Evolutionary conservation across 768 basidiomycete species (phyloP), one percentile per base, ranked within the genome.

Genomic region (Rhodotorula kratochvilovae): DNA sequence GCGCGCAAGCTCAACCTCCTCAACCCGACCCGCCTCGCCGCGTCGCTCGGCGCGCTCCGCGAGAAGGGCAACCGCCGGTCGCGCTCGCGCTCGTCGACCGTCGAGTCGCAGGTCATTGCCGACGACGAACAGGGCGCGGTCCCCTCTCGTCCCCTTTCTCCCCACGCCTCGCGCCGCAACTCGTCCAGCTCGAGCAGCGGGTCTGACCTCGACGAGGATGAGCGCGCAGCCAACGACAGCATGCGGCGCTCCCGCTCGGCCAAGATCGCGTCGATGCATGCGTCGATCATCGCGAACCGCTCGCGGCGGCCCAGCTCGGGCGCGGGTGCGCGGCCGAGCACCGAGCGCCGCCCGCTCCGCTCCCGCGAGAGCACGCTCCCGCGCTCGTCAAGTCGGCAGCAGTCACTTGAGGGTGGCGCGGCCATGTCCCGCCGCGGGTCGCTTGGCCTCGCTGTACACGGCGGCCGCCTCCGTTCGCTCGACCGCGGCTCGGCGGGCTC

Each of bases 251-350:
- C 68, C 16, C 68, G 72, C 17, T 58, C 68, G 29, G 61, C 61
- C 13, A 69, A 63, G 61, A 73, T 66, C 16, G 54, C 61, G 7
- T 66, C 72, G n/a, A 61, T 68, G 36, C 72, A 73, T 11, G 53
- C 63, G 12, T 64, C 73, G 17, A 61, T 68, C 61, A 45, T 66
- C 46, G 61, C 64, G 42, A 71, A 43, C 39, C 64, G 70, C 27
- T 71, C 70, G 25, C 55, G 69, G 17, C 59, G 67, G 16, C 70
- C 70, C 2, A 71, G 70, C n/a, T 43, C 64, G 25, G 64, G 46
- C 33, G 63, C 25, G 33, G 62, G 31, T 29, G 39, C 57, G 56
- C 63, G 29, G 16, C 16, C n/a, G 59, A 56, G 59, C 59, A 2
- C 16, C 50, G 53, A 31, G 50, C 62, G 50, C 8, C 39, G 51